Percentiles rank a stretch among this genome's conserved stretches.
phyloP scores from a whole-genome alignment of 2,329 filamentous ascomycete species.

The Plectosphaerella sp. region DNA sequence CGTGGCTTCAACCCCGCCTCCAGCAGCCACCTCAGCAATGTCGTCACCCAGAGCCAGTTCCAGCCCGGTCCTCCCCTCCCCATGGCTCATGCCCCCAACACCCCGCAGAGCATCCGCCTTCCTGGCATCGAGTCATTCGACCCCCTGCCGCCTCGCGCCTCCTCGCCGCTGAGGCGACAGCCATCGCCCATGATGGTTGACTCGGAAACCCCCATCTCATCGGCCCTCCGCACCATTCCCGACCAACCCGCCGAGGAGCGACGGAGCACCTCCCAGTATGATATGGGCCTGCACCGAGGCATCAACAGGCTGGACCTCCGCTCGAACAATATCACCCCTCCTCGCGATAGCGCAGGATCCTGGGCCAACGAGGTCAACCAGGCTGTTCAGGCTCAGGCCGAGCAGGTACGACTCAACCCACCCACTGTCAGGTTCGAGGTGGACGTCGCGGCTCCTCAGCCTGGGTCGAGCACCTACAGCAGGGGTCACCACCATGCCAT shows the following conservation, averaged over 20 bases:
- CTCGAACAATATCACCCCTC: constrained; percentile 38
- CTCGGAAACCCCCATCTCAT: constrained; percentile 32
- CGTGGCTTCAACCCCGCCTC: constrained; percentile 58
- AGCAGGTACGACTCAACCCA: constrained; percentile 40
- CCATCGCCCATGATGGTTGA: constrained; percentile 79
- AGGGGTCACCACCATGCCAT: constrained; percentile 50
- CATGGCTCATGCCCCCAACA: constrained; percentile 39
- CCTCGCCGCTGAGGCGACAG: constrained; percentile 59
- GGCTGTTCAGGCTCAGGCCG: constrained; percentile 50
- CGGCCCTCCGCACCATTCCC: constrained; percentile 23
- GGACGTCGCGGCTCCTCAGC: constrained; percentile 24
- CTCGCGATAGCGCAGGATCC: constrained; percentile 44
- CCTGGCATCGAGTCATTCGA: constrained; percentile 93
- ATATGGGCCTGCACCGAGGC: constrained; percentile 61
- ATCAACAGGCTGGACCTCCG: constrained; percentile 64
- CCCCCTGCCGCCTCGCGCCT: constrained; percentile 60
- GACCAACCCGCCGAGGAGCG: constrained; percentile 38
- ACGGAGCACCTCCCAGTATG: constrained; percentile 54
- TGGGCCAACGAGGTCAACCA: constrained; percentile 56
- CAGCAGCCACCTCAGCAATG: constrained; percentile 71
- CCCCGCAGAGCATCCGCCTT: constrained; percentile 61
- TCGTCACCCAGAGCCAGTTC: constrained; percentile 63
- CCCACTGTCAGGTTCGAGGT: constrained; percentile 52
- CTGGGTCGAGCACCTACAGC: neutral
- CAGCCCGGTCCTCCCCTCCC: constrained; percentile 50